Evolutionary conservation across 1,284 basidiomycete species (phyloP).

Genomic region (Coniferiporia sulphurascens): DNA sequence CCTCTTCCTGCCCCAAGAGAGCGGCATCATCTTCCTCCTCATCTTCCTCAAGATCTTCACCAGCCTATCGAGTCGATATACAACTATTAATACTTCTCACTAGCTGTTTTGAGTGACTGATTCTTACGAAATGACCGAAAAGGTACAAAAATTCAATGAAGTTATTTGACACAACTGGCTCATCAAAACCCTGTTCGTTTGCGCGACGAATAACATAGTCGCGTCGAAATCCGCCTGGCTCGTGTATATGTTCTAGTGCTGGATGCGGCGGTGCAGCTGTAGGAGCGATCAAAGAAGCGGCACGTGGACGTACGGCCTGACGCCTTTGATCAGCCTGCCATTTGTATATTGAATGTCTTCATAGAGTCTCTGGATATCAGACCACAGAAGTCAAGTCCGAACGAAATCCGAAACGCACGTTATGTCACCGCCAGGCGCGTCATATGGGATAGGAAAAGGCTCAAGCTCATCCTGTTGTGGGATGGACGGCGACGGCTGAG

Average conservation of each 20-base stretch:
- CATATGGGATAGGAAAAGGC: constrained; percentile 78
- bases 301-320: constrained; percentile 51
- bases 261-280: constrained; percentile 39
- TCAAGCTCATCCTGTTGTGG: constrained; percentile 47
- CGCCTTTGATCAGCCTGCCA: constrained; percentile 79
- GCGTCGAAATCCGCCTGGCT: constrained; percentile 89
- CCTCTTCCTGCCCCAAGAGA: constrained; percentile 34
- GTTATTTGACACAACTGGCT: constrained; percentile 69
- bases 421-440: constrained; percentile 82
- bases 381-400: constrained; percentile 6
- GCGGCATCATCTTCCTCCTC: constrained; percentile 56
- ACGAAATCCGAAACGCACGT: constrained; percentile 57
- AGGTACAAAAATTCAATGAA: constrained; percentile 92
- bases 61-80: constrained; percentile 51
- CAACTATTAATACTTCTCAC: not conserved
- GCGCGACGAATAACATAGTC: constrained; percentile 78
- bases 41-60: constrained; percentile 91
- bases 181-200: constrained; percentile 58
- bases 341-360: constrained; percentile 89
- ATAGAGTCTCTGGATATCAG: constrained; percentile 16
- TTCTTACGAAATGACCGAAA: constrained; percentile 91
- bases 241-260: constrained; percentile 83
- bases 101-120: not conserved
- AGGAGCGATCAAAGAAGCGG: constrained; percentile 70
- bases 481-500: not conserved